phyloP scores from a whole-genome alignment of 192 early-diverging fungal species.

The Helicostylum pulchrum region DNA sequence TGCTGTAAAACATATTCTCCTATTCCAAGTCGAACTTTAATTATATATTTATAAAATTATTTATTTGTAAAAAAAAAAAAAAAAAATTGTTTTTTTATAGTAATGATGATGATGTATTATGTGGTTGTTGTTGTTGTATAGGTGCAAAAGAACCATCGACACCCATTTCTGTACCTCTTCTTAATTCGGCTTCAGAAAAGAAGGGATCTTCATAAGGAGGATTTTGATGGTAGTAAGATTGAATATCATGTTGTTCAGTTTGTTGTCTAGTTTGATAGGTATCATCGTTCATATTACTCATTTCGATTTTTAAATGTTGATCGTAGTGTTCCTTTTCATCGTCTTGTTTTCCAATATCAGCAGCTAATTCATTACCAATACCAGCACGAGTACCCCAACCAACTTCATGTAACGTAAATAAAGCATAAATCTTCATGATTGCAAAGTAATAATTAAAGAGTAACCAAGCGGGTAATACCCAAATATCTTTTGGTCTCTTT shows the following conservation, averaged over 20 bases:
- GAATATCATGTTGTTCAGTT: constrained; percentile 2
- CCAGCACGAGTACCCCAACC: constrained; percentile 70
- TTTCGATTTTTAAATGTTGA: background rate
- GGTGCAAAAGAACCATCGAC: background rate
- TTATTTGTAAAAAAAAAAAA: background rate
- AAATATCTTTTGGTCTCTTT: constrained; percentile 59
- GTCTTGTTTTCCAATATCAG: constrained; percentile 25
- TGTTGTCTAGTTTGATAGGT: background rate
- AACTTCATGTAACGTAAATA: constrained; percentile 68
- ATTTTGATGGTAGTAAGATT: no score
- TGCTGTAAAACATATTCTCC: no score
- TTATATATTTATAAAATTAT: background rate
- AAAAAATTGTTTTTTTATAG: background rate
- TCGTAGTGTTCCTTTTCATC: background rate
- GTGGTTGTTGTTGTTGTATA: constrained; percentile 5
- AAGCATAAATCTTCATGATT: constrained; percentile 64
- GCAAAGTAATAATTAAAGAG: constrained; percentile 72
- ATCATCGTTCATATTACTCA: background rate
- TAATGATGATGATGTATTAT: background rate
- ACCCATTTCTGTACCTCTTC: background rate
- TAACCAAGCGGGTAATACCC: constrained; percentile 62
- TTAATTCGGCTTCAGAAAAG: background rate
- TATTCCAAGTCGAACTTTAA: no score
- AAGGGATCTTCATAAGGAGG: constrained; percentile 1
- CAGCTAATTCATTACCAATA: constrained; percentile 31